Evolutionary conservation across 176 grass and related monocot genomes (phyloP).

Genomic region (Bolboschoenus planiculmis): DNA sequence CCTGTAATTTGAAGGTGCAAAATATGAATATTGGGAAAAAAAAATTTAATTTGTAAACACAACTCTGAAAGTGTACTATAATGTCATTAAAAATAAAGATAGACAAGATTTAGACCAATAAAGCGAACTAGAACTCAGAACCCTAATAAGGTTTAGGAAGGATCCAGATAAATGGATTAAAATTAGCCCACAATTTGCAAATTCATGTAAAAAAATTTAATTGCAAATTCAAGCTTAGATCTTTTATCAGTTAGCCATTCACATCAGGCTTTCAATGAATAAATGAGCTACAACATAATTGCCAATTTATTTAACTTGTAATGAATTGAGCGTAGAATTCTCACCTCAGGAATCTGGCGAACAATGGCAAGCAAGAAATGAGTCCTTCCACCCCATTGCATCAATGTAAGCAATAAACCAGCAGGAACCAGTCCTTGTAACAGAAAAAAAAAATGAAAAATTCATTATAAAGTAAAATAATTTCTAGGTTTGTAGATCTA

Average conservation of each 20-base stretch:
- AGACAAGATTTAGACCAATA: neutral
- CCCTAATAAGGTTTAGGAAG: neutral
- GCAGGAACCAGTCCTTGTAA: slow-evolving; percentile 67
- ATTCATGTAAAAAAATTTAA: neutral
- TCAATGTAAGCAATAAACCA: slow-evolving; percentile 40
- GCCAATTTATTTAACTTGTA: neutral
- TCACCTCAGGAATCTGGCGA: slow-evolving; percentile 63
- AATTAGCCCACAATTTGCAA: neutral
- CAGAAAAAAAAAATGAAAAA: neutral
- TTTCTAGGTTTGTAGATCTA: neutral
- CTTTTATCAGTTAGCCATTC: neutral
- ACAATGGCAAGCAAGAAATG: slow-evolving; percentile 82
- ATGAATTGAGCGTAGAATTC: neutral
- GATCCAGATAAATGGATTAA: neutral
- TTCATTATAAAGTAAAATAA: neutral
- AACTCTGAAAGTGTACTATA: neutral
- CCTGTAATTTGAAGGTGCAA: slow-evolving; percentile 67
- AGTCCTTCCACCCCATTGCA: slow-evolving; percentile 89
- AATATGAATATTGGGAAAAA: too few relatives aligned
- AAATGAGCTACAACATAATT: neutral
- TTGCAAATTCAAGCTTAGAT: neutral
- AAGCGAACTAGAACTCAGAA: neutral
- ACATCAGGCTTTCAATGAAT: neutral
- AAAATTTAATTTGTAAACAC: neutral
- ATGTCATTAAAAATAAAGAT: neutral